Percentiles rank a stretch among this genome's conserved stretches.
Conservation (phyloP, 257 asterid species). For the Lycium barbarum region DNA sequence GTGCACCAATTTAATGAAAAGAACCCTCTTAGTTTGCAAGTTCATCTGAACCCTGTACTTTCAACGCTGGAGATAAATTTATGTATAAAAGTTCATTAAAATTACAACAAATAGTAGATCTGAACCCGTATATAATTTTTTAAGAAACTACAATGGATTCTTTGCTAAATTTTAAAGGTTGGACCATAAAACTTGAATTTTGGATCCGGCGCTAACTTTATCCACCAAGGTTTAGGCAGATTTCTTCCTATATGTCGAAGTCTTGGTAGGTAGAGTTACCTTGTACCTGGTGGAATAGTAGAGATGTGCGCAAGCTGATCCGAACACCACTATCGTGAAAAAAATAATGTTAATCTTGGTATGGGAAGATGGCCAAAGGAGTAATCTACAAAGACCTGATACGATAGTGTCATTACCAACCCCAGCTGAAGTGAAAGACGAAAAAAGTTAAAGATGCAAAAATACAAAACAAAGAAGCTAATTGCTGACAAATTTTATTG, state of each 20-base stretch:
- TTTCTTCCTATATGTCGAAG: not conserved
- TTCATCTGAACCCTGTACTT: no score
- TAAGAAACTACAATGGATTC: no score
- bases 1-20: not conserved
- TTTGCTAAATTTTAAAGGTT: no score
- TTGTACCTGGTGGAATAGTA: not conserved
- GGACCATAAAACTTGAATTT: no score
- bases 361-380: not conserved
- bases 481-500: not conserved
- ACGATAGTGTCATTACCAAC: not conserved
- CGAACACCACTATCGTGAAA: not conserved
- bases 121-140: no score
- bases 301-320: not conserved
- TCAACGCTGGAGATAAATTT: no score
- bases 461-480: not conserved
- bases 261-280: not conserved
- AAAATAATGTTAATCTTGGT: not conserved
- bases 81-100: no score
- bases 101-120: no score
- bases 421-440: not conserved
- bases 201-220: no score
- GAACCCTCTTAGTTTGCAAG: no score
- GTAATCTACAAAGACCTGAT: not conserved
- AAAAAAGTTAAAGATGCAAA: not conserved
- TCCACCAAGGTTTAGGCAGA: not conserved